A percentile compares a stretch with the other conserved stretches of the same genome.
These are phyloP conservation scores for Ophiocordyceps camponoti-leonardi DNA, from an alignment of 2,329 filamentous ascomycete genomes.

Conservation along the genomic window DNA sequence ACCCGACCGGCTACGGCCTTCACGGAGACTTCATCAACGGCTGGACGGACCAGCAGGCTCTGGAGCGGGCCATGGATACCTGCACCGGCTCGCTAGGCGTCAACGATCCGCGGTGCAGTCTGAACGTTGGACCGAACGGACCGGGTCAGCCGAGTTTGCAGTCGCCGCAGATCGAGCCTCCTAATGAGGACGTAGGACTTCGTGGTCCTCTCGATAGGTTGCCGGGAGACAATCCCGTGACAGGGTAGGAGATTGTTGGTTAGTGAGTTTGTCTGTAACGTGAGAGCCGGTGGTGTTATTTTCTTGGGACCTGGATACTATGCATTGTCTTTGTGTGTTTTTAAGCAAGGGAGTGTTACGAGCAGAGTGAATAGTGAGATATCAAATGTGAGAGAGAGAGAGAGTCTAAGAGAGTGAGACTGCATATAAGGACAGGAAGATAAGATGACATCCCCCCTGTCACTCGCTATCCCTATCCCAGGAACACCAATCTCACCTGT, in stretches of 20 bases:
- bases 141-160: conserved; percentile 7
- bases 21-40: conserved; percentile 14
- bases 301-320: too few relatives aligned
- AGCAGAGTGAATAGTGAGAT: too few relatives aligned
- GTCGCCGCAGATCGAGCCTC: conserved; percentile 6
- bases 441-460: too few relatives aligned
- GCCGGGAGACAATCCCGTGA: conserved; percentile 11
- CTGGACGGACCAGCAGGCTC: conserved; percentile 11
- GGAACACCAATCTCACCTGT: too few relatives aligned
- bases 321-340: too few relatives aligned
- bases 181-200: conserved; percentile 10
- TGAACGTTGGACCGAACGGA: conserved; percentile 10
- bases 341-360: not conserved
- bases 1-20: conserved; percentile 11
- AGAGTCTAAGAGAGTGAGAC: too few relatives aligned
- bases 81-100: conserved; percentile 10
- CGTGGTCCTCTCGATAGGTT: conserved; percentile 7
- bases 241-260: not conserved
- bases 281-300: too few relatives aligned
- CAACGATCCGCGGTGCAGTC: conserved; percentile 7
- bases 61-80: conserved; percentile 9
- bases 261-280: too few relatives aligned
- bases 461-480: too few relatives aligned
- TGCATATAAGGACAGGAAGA: too few relatives aligned
- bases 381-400: too few relatives aligned